phyloP scores from a whole-genome alignment of 257 asterid genomes.

The Solanum lycopersicoides region DNA sequence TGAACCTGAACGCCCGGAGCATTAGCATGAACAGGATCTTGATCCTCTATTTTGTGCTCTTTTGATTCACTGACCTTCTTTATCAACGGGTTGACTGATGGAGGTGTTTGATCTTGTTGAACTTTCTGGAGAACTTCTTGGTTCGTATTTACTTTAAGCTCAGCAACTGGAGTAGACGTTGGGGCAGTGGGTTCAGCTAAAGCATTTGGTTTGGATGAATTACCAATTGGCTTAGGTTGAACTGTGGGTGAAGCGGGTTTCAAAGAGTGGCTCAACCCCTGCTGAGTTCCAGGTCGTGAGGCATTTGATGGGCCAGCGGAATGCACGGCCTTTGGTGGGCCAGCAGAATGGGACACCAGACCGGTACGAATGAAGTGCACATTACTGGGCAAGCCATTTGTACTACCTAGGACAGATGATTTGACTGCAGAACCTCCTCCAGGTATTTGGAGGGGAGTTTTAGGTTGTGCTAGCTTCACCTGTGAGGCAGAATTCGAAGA shows the following conservation, averaged over 20 bases:
- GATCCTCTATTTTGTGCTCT: slow-evolving; percentile 12
- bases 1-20: slow-evolving; percentile 2
- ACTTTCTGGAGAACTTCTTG: slow-evolving; percentile 21
- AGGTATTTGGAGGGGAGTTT: slow-evolving; percentile 43
- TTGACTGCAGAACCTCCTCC: slow-evolving; percentile 34
- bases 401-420: slow-evolving; percentile 28
- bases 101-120: slow-evolving; percentile 15
- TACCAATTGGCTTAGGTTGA: background rate
- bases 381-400: slow-evolving; percentile 60
- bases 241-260: background rate
- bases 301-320: background rate
- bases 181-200: background rate
- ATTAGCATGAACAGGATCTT: slow-evolving; percentile 6
- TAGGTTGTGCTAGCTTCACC: slow-evolving; percentile 49
- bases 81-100: slow-evolving; percentile 6
- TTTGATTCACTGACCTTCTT: slow-evolving; percentile 8
- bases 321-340: background rate
- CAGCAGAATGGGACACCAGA: background rate
- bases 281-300: background rate
- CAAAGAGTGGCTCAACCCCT: background rate
- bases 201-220: background rate
- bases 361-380: slow-evolving; percentile 47
- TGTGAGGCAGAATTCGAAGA: slow-evolving; percentile 51
- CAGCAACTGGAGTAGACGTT: slow-evolving; percentile 3
- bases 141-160: slow-evolving; percentile 16